These are phyloP conservation scores for Letharia lupina DNA, from an alignment of 495 filamentous ascomycete genomes.

Conservation along the genomic window DNA sequence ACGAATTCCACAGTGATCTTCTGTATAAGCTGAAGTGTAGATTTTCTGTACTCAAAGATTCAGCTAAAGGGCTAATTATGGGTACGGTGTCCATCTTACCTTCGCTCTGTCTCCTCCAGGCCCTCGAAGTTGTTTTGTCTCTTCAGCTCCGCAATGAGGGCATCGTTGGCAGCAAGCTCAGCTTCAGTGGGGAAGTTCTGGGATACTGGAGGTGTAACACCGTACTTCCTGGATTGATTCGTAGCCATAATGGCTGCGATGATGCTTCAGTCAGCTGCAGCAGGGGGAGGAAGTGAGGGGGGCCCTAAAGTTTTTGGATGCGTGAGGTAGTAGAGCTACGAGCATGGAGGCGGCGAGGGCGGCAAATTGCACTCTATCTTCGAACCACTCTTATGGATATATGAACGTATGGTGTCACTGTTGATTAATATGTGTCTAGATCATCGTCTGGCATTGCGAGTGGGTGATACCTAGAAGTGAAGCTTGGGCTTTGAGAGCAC, in stretches of 20 bases:
- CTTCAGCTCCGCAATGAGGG: constrained; percentile 72
- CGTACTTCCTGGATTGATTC: constrained; percentile 51
- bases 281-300: not conserved
- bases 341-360: not conserved
- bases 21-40: constrained; percentile 63
- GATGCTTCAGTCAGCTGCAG: constrained; percentile 1
- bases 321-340: not conserved
- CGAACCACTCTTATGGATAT: not conserved
- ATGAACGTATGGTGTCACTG: not conserved
- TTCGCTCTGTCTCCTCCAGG: constrained; percentile 66
- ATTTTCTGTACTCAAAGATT: constrained; percentile 29
- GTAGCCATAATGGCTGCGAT: constrained; percentile 33
- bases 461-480: too few species aligned
- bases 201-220: constrained; percentile 81
- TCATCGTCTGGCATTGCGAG: too few species aligned
- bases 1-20: constrained; percentile 78
- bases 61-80: not conserved
- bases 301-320: not conserved
- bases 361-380: not conserved
- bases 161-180: constrained; percentile 66
- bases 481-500: too few species aligned
- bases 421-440: not conserved
- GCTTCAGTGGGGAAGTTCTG: constrained; percentile 59
- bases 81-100: constrained; percentile 38
- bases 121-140: constrained; percentile 86